phyloP scores from a whole-genome alignment of 345 rosid species.

The Citrus australasica region DNA sequence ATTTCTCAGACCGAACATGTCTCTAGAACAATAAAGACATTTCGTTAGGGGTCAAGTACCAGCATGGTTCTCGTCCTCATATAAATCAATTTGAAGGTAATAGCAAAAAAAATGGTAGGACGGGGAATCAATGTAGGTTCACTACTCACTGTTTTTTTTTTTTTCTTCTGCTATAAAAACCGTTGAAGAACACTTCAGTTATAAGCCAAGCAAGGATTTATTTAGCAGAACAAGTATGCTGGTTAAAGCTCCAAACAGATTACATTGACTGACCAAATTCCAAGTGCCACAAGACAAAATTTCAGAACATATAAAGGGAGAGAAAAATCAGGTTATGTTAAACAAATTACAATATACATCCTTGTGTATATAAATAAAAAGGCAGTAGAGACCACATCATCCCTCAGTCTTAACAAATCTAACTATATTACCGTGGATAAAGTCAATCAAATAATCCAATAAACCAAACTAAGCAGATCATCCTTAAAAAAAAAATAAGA shows the following conservation, averaged over 20 bases:
- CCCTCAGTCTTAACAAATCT: not conserved
- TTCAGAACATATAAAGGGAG: not conserved
- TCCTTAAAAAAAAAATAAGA: too few relatives aligned
- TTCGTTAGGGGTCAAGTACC: not conserved
- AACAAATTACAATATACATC: not conserved
- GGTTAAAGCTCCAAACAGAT: not conserved
- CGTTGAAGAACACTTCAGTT: too few relatives aligned
- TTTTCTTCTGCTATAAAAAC: not conserved
- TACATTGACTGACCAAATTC: not conserved
- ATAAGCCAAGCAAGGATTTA: not conserved
- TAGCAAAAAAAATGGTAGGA: not conserved
- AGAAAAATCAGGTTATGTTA: not conserved
- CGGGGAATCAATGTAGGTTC: not conserved
- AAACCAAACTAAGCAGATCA: too few relatives aligned
- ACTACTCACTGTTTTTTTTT: too few relatives aligned
- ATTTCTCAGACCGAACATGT: slow-evolving; percentile 64
- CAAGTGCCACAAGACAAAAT: not conserved
- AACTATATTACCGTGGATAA: not conserved
- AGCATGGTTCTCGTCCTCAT: not conserved
- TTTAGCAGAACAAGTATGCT: not conserved
- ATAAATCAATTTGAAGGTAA: not conserved
- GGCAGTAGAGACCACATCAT: too few relatives aligned
- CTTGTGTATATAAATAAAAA: not conserved
- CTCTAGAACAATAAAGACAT: slow-evolving; percentile 32
- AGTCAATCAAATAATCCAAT: too few relatives aligned